A percentile compares a stretch with the other conserved stretches of the same genome.
These are phyloP conservation scores for Jacaranda copaia DNA, from an alignment of 257 asterid genomes.

Conservation along the genomic window DNA sequence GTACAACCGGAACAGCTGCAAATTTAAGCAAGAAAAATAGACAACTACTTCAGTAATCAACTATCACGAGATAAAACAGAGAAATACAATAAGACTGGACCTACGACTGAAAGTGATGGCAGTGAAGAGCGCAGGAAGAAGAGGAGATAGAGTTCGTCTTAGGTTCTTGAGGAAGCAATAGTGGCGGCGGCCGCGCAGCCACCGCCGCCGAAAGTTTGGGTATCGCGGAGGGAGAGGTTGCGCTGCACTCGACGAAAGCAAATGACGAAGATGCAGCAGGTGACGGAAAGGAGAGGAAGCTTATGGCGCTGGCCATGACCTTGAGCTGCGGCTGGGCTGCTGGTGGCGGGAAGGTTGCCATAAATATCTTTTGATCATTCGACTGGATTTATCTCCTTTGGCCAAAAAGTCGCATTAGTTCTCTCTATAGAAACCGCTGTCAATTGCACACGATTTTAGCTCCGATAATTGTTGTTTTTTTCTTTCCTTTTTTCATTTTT, in stretches of 20 bases:
- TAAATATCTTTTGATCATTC: conserved; percentile 6
- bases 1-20: conserved; percentile 96
- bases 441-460: too few relatives aligned
- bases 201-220: conserved; percentile 35
- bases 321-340: conserved; percentile 37
- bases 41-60: not conserved
- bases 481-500: too few relatives aligned
- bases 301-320: conserved; percentile 44
- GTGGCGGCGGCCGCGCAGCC: conserved; percentile 30
- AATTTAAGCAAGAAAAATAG: conserved; percentile 12
- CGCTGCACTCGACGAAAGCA: conserved; percentile 43
- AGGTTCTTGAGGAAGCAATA: conserved; percentile 35
- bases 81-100: not conserved
- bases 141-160: conserved; percentile 46
- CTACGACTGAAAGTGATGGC: conserved; percentile 79
- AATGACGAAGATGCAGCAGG: conserved; percentile 35
- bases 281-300: conserved; percentile 48
- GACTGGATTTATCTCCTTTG: conserved; percentile 17
- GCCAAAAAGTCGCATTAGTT: not conserved
- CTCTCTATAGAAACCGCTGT: not conserved
- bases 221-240: conserved; percentile 35
- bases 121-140: conserved; percentile 68
- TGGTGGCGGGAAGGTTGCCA: conserved; percentile 48
- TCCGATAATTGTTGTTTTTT: too few relatives aligned
- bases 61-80: conserved; percentile 1